Percentiles rank a stretch among this genome's conserved stretches.
These are phyloP conservation scores for Sclerotinia glacialis DNA, from an alignment of 2,329 filamentous ascomycete genomes.

Conservation along the genomic window DNA sequence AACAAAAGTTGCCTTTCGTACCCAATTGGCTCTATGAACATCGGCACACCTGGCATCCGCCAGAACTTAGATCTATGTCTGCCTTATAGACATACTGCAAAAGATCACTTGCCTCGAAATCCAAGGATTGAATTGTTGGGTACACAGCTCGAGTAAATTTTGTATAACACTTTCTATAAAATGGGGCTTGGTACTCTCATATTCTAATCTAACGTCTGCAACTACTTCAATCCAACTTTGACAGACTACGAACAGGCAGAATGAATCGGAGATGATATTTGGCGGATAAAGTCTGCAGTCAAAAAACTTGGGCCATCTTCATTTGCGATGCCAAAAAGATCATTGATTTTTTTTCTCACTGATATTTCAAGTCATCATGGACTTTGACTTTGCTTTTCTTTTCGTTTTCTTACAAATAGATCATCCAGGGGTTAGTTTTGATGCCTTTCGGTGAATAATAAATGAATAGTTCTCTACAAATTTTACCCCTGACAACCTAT, in stretches of 20 bases:
- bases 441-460: neutral
- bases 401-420: neutral
- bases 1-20: neutral
- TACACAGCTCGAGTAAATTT: fast-evolving
- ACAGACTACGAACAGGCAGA: neutral
- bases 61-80: neutral
- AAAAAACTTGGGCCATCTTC: fast-evolving
- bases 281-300: neutral
- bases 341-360: neutral
- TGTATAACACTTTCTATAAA: no score
- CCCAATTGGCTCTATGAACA: neutral
- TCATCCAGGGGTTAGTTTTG: neutral
- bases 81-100: neutral
- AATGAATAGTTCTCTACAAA: neutral
- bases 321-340: neutral
- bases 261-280: neutral
- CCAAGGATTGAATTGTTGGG: neutral
- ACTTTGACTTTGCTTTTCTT: neutral
- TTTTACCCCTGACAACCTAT: neutral
- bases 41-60: neutral
- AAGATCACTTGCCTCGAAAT: no score
- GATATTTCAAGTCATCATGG: no score
- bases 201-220: fast-evolving
- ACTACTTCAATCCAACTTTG: fast-evolving
- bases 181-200: no score